Base-by-base conservation (phyloP, 257 asterid genomes). In the Solanum paucissectum region DNA sequence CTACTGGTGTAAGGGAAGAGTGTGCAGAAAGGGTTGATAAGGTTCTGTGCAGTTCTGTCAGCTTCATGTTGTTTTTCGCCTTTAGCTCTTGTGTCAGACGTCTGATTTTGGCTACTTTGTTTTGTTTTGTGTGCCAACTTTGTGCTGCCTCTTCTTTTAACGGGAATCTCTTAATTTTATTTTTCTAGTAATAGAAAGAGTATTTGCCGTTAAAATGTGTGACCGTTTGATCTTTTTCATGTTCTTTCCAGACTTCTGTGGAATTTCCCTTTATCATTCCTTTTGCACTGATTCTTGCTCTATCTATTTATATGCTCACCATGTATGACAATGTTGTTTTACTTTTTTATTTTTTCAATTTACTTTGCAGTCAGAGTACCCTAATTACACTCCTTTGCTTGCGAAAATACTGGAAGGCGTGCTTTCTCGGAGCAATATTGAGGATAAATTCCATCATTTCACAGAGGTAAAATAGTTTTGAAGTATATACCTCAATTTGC, bases 361-460 rank as follows among this genome's bases (percentile, higher is more conserved):
- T 81, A 46, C 68, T 46, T 90, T 89, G 92, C 98, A 97, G 99
- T 88, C 94, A 12, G 98, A 97, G 90, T 95, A 95, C 92, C 98
- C 98, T 23, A 93, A 94, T 52, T 95, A 95, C 91, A 93, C 99
- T 68, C 95, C 98, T 42, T 90, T 97, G 95, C 98, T 97, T 92
- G 94, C 98, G 82, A 97, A 97, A 91, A 91, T 95, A 90, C 89
- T 97, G 95, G 99, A 97, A 88, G 95, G 93, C 77, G 87, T 94
- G 90, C 91, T 93, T 86, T 92, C 96, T 87, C 91, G 88, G 92
- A 93, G 89, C 87, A 93, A 92, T 46, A 86, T 83, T 52, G 94
- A 92, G 86, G 98, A 94, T 91, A 94, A 94, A 91, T 88, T 88
- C 94, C 95, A 69, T 76, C 95, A 92, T 81, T 90, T 90, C 88